Base-by-base conservation (phyloP, 495 filamentous ascomycete genomes). In the Pseudotulostoma volvatum region DNA sequence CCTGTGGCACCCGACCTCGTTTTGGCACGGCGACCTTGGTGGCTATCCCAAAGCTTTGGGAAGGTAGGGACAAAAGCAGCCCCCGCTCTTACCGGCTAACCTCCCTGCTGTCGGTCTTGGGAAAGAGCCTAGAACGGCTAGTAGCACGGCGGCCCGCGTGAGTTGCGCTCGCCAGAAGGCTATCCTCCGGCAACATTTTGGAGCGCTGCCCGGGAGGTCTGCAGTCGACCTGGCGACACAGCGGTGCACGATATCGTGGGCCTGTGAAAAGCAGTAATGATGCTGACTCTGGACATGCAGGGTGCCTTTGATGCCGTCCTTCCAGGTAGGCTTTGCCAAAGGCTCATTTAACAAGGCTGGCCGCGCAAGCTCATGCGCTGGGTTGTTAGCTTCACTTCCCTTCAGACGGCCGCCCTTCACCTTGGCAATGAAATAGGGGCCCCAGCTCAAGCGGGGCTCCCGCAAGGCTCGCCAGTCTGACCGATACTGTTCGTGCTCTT, bases 401-500 rank as follows among this genome's bases (percentile, higher is more conserved):
- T 15, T 5, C 31, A 37, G 11, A 18, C 36, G 34, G 42, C 36
- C 8, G 21, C 7, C 7, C 34, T 44, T 18, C 23, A 15, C 14
- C 38, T 44, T 3, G 42, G 42, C 32, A 30, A 37, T 14, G 16
- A 32, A 14, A 28, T 17, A 14, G 31, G 38, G 18, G 20, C 36
- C 13, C 17, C n/a, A 7, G 18, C 32, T 16, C 38, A 18, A n/a
- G 17, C 14, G 11, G 38, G 42, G n/a, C 30, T 44, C 19, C 42
- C 38, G 21, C 38, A 44, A 32, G 38, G 38, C 2, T 44, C 42
- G 9, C 42, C 38, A 19, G 36, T 41, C 18, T 44, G 30, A 1
- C 42, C 38, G 7, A 44, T 40, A 15, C 17, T 44, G 3, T 44
- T 44, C n/a, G 42, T 44, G 20, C 42, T 43, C 5, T 35, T 47